Evolutionary conservation across 2,329 filamentous ascomycete species (phyloP).

Genomic region (Arthrobotrys pseudoclavata): DNA sequence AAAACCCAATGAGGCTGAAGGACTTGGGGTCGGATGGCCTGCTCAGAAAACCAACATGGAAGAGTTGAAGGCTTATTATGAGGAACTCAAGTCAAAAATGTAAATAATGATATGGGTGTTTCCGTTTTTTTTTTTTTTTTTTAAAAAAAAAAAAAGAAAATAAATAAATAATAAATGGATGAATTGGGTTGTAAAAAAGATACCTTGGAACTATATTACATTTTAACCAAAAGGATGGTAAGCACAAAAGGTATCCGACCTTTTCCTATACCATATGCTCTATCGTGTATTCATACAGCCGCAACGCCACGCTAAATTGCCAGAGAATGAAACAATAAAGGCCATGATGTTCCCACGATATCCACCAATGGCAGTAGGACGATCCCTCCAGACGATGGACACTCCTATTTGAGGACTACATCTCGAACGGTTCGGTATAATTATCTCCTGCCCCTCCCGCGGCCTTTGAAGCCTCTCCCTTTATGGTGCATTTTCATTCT

Average conservation of each 20-base stretch:
- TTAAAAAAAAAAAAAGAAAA: too few relatives aligned
- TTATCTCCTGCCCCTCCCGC: constrained; percentile 39
- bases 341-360: background rate
- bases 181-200: too few relatives aligned
- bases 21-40: constrained; percentile 85
- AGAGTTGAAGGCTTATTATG: constrained; percentile 80
- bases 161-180: too few relatives aligned
- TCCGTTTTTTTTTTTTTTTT: too few relatives aligned
- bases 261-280: background rate
- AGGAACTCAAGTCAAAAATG: constrained; percentile 92
- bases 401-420: background rate
- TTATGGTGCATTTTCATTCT: constrained; percentile 58
- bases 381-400: background rate
- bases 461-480: constrained; percentile 41
- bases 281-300: constrained; percentile 47
- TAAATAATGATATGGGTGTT: constrained; percentile 67
- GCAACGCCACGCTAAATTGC: constrained; percentile 53
- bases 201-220: background rate
- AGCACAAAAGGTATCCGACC: background rate
- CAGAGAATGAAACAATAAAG: too few relatives aligned
- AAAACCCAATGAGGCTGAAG: constrained; percentile 87
- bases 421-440: background rate
- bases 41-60: constrained; percentile 82
- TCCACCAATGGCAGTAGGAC: background rate
- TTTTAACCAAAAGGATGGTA: background rate